Evolutionary conservation across 768 basidiomycete species (phyloP).

Genomic region (Plicaturopsis crispa): DNA sequence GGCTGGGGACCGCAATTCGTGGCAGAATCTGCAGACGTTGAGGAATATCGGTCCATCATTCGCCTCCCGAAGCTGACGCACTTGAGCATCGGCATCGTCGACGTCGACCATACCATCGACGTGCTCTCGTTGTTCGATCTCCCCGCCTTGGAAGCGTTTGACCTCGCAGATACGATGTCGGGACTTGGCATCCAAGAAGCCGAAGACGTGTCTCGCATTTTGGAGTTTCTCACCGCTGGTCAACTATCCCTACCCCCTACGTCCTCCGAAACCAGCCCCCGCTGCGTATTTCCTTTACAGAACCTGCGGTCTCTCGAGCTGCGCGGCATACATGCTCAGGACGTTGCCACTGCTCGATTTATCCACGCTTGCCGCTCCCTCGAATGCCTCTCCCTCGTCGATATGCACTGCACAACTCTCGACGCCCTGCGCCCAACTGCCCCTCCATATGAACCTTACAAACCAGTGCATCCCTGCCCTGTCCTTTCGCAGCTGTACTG

Average conservation of each 20-base stretch:
- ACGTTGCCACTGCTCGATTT: constrained; percentile 15
- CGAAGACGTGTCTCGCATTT: constrained; percentile 28
- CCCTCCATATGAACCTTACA: constrained; percentile 5
- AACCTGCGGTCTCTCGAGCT: constrained; percentile 23
- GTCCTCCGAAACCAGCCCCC: constrained; percentile 2
- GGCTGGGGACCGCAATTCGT: constrained; percentile 44
- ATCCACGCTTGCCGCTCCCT: constrained; percentile 19
- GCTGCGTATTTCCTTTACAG: constrained; percentile 15
- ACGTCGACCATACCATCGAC: constrained; percentile 28
- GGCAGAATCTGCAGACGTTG: background rate
- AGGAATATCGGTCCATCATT: constrained; percentile 8
- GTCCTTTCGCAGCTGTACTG: no score
- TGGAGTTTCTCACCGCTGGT: constrained; percentile 23
- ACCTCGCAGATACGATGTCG: constrained; percentile 39
- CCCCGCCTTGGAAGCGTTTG: constrained; percentile 28
- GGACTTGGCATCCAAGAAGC: constrained; percentile 24
- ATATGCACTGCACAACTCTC: constrained; percentile 18
- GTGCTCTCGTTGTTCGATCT: constrained; percentile 30
- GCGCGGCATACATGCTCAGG: constrained; percentile 17
- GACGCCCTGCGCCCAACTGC: constrained; percentile 6
- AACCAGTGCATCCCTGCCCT: no score
- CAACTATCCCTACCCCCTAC: constrained; percentile 1
- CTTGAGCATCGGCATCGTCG: constrained; percentile 37
- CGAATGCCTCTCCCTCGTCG: constrained; percentile 14
- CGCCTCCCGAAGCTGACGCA: constrained; percentile 21